Evolutionary conservation across 768 basidiomycete species (phyloP).

Genomic region (Lactarius sp.): DNA sequence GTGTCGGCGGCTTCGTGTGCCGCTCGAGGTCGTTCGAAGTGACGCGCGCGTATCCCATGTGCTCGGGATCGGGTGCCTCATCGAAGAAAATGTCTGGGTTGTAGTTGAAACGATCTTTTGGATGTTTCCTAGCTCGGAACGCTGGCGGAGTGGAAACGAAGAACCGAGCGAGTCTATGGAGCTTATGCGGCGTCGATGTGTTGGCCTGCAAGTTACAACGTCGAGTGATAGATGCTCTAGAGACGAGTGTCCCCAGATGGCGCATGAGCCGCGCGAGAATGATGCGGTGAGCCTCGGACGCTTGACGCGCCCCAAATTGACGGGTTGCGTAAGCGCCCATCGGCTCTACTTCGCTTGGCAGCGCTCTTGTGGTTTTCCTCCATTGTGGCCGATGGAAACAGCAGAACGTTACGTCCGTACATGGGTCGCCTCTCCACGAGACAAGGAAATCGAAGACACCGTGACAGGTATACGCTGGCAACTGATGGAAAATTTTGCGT

Average conservation of each 20-base stretch:
- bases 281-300: no score
- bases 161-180: not conserved
- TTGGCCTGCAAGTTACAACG: not conserved
- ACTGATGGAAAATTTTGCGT: not conserved
- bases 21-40: slow-evolving; percentile 66
- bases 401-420: slow-evolving; percentile 31
- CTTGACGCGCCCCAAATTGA: not conserved
- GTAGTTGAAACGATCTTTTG: slow-evolving; percentile 71
- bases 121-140: not conserved
- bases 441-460: slow-evolving; percentile 29
- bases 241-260: slow-evolving; percentile 19
- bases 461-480: slow-evolving; percentile 25
- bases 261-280: slow-evolving; percentile 19
- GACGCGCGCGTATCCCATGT: slow-evolving; percentile 50
- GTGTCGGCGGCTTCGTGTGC: slow-evolving; percentile 55
- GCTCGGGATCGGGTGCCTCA: slow-evolving; percentile 40
- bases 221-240: slow-evolving; percentile 5
- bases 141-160: slow-evolving; percentile 12
- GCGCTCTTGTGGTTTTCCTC: not conserved
- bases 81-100: slow-evolving; percentile 57
- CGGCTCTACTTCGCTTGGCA: not conserved
- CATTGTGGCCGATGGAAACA: slow-evolving; percentile 27
- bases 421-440: slow-evolving; percentile 29
- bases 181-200: not conserved
- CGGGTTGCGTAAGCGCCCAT: slow-evolving; percentile 7